These are phyloP conservation scores for Mallotus repandus DNA, from an alignment of 441 rosid genomes.

Conservation along the genomic window DNA sequence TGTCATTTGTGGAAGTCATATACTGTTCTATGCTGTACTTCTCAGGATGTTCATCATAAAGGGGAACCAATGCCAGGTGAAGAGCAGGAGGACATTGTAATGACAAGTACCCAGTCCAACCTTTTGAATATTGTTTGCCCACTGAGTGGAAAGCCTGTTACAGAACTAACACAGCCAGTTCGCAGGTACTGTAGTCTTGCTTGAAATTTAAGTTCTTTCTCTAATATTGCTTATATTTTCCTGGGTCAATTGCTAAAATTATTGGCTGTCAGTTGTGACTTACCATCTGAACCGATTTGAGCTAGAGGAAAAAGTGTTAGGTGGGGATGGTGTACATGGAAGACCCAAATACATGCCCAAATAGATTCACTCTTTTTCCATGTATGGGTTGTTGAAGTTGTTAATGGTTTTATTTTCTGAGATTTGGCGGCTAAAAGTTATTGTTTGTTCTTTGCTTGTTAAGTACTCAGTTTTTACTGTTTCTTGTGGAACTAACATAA, in stretches of 20 bases:
- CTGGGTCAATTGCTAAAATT: conserved; percentile 3
- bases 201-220: background rate
- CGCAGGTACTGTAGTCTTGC: conserved; percentile 53
- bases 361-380: background rate
- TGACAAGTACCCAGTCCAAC: conserved; percentile 85
- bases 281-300: background rate
- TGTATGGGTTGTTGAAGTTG: background rate
- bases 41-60: conserved; percentile 84
- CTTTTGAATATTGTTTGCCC: conserved; percentile 77
- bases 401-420: background rate
- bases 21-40: conserved; percentile 12
- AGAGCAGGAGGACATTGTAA: conserved; percentile 82
- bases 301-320: background rate
- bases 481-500: no score
- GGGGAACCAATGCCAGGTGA: conserved; percentile 95
- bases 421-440: background rate
- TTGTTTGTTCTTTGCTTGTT: no score
- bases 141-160: conserved; percentile 73
- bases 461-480: no score
- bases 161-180: conserved; percentile 76
- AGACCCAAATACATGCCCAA: background rate
- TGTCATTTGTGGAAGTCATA: conserved; percentile 3
- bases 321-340: background rate
- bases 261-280: background rate
- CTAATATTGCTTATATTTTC: background rate